A percentile compares a stretch with the other conserved stretches of the same genome.
These are phyloP conservation scores for Tulasnella sp. DNA, from an alignment of 768 basidiomycete genomes.

Conservation along the genomic window DNA sequence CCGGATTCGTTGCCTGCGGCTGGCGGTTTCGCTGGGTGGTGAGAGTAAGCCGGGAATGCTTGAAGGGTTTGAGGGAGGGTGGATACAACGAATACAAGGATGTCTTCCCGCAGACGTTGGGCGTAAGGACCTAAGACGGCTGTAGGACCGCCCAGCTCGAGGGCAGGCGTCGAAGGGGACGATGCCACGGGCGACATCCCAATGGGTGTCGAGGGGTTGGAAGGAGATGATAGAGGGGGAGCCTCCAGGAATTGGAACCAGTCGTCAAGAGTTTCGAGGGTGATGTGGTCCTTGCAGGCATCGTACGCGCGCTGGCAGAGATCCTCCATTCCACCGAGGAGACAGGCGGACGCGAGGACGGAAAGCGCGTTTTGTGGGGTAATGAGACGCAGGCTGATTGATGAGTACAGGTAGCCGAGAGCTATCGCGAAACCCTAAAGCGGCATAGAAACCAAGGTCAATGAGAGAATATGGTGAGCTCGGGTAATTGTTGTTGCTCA, in stretches of 20 bases:
- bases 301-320: constrained; percentile 75
- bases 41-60: constrained; percentile 31
- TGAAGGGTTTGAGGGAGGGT: constrained; percentile 58
- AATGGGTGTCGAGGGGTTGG: constrained; percentile 2
- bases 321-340: constrained; percentile 85
- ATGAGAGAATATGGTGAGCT: not conserved
- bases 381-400: constrained; percentile 62
- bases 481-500: constrained; percentile 40
- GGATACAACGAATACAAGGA: constrained; percentile 72
- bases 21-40: not conserved
- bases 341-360: constrained; percentile 78
- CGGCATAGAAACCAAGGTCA: not conserved
- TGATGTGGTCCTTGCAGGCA: constrained; percentile 70
- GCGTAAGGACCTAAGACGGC: constrained; percentile 73
- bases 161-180: not conserved
- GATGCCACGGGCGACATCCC: not conserved
- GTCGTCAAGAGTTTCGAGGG: constrained; percentile 63
- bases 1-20: constrained; percentile 39
- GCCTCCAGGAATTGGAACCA: constrained; percentile 73
- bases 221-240: constrained; percentile 20
- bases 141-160: constrained; percentile 2
- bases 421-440: constrained; percentile 73
- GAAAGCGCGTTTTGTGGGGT: constrained; percentile 76
- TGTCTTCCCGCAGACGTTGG: constrained; percentile 68
- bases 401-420: constrained; percentile 76